Conservation (phyloP, 2,329 filamentous ascomycete genomes). For the Celoporthe dispersa region DNA sequence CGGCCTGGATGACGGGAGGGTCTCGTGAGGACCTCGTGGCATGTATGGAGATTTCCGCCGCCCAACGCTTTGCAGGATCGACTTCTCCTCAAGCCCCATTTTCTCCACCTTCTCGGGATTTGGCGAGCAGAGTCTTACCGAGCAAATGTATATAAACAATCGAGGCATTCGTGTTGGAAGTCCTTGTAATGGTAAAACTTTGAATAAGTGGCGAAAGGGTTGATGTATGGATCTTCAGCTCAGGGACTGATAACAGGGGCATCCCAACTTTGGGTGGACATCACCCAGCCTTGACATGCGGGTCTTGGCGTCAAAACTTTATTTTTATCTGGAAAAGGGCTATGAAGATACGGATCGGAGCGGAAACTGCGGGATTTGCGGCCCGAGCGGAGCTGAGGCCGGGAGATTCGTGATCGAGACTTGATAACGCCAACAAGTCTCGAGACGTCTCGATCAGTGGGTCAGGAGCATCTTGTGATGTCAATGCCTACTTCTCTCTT, state of each 20-base stretch:
- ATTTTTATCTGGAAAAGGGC: neutral
- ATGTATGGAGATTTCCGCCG: neutral
- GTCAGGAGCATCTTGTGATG: neutral
- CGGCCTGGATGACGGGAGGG: slow-evolving; percentile 5
- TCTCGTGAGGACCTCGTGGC: neutral
- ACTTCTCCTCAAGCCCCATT: neutral
- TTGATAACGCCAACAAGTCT: neutral
- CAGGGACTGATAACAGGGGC: neutral
- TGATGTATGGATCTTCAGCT: neutral
- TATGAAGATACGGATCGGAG: neutral
- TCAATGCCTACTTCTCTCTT: neutral
- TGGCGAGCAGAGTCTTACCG: neutral
- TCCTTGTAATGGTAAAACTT: neutral
- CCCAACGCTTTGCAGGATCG: neutral
- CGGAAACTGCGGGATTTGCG: neutral
- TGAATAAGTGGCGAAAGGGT: neutral
- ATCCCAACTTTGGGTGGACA: neutral
- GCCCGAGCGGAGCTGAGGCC: neutral
- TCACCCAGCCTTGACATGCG: neutral
- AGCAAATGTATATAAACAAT: neutral
- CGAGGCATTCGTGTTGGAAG: neutral
- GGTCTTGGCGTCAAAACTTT: slow-evolving; percentile 3
- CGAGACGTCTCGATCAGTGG: neutral
- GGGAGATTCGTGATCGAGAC: neutral
- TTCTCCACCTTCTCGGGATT: slow-evolving; percentile 7